phyloP scores from a whole-genome alignment of 1,139 yeast species.

The Yamadazyma dendronema region DNA sequence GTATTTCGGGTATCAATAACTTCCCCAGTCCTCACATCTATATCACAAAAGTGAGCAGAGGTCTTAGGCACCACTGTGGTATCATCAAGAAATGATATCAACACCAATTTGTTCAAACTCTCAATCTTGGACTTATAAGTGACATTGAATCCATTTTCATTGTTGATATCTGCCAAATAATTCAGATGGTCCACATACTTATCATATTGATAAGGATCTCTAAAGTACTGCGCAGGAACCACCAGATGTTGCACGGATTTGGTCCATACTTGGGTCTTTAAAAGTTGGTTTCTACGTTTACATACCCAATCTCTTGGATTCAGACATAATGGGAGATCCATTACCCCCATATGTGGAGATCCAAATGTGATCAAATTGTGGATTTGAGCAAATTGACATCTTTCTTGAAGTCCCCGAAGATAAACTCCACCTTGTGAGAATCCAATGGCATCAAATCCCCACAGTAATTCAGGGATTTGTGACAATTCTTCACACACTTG shows the following conservation, averaged over 20 bases:
- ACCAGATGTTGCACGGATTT: slow-evolving; percentile 54
- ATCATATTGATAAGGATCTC: slow-evolving; percentile 50
- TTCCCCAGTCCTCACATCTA: slow-evolving; percentile 41
- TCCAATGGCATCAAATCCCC: slow-evolving; percentile 75
- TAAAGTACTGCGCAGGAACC: slow-evolving; percentile 74
- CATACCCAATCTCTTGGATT: slow-evolving; percentile 60
- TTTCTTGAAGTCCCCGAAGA: slow-evolving; percentile 61
- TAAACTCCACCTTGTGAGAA: slow-evolving; percentile 84
- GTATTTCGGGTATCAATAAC: slow-evolving; percentile 51
- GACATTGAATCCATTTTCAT: slow-evolving; percentile 42
- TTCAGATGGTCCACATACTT: slow-evolving; percentile 49
- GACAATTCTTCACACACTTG: slow-evolving; percentile 42
- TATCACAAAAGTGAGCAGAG: slow-evolving; percentile 65
- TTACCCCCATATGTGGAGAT: slow-evolving; percentile 77
- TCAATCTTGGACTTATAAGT: slow-evolving; percentile 44
- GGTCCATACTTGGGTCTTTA: slow-evolving; percentile 64
- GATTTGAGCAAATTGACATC: slow-evolving; percentile 50
- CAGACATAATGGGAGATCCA: slow-evolving; percentile 69
- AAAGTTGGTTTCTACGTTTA: slow-evolving; percentile 48
- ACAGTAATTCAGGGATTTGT: slow-evolving; percentile 35
- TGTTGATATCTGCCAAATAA: slow-evolving; percentile 65
- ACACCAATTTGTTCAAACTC: slow-evolving; percentile 49
- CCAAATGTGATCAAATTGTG: slow-evolving; percentile 70
- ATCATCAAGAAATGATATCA: slow-evolving; percentile 61
- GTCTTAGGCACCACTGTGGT: slow-evolving; percentile 71